Conservation (phyloP, 2,329 filamentous ascomycete species). For the Stachybotrys chartarum region DNA sequence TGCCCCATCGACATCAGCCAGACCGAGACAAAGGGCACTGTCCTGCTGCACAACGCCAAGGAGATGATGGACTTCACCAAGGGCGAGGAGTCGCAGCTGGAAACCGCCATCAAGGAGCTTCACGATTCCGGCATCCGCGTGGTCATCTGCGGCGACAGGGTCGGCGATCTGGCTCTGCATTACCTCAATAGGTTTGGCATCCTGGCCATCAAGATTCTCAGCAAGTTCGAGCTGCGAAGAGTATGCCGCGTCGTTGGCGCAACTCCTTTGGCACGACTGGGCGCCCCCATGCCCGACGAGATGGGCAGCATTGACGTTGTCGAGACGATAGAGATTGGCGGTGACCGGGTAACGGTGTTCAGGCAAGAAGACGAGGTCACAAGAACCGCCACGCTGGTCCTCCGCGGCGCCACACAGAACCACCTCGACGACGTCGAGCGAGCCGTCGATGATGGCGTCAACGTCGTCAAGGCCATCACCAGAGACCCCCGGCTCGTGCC, state of each 20-base stretch:
- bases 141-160: conserved; percentile 83
- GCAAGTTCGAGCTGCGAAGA: conserved; percentile 93
- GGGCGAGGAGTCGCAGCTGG: conserved; percentile 89
- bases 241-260: conserved; percentile 94
- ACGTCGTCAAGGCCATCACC: conserved; percentile 97
- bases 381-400: conserved; percentile 86
- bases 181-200: conserved; percentile 98
- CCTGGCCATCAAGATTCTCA: conserved; percentile 91
- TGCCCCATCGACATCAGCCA: conserved; percentile 93
- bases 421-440: conserved; percentile 95
- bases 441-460: conserved; percentile 95
- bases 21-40: conserved; percentile 98
- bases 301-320: conserved; percentile 94
- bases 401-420: conserved; percentile 95
- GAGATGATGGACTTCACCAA: conserved; percentile 99
- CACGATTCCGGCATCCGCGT: conserved; percentile 91
- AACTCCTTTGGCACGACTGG: conserved; percentile 89
- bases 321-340: conserved; percentile 95
- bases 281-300: conserved; percentile 99
- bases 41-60: conserved; percentile 92
- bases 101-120: conserved; percentile 87
- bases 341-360: conserved; percentile 97
- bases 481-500: conserved; percentile 86
- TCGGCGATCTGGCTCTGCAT: conserved; percentile 92
- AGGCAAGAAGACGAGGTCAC: conserved; percentile 91